Base-by-base conservation (phyloP, 2,329 filamentous ascomycete species). In the Claviceps maximensis region DNA sequence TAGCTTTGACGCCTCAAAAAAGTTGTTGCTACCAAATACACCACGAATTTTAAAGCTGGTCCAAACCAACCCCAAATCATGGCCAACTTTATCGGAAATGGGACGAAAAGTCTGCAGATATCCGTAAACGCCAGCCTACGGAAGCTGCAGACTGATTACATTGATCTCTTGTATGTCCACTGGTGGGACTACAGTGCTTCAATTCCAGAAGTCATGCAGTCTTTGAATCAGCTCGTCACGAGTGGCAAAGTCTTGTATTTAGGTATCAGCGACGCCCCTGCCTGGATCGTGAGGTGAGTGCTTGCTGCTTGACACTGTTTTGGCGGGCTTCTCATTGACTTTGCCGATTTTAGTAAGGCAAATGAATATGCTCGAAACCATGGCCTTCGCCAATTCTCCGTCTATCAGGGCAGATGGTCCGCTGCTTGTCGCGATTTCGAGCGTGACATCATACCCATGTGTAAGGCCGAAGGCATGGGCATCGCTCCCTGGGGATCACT, bases 21-120 rank as follows among this genome's bases (percentile, higher is more conserved):
- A 76, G 82, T 87, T 17, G 71, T 87, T 52, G 82, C 84, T 1
- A 87, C 83, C 53, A 88, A 88, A 63, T 86, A 74, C 63, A 80
- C 79, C 1, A 82, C 77, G 25, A 77, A 77, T 61, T 85, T 75
- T 64, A 69, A 68, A 25, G 58, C 68, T n/a, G 71, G 72, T 1
- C 66, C 63, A 2, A 65, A 69, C 10, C 64, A 66, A 13, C 62
- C 68, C 5, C 66, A 71, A 21, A 72, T 78, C 55, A 70, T 70
- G 60, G 72, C 73, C 58, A 82, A 81, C 60, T 75, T 64, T 54
- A 69, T 67, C 25, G 83, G 83, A 2, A 84, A 85, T 60, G 75
- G 77, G 19, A 70, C 77, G 44, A 87, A 86, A 67, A 80, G 74
- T 53, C 62, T 87, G 41, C 73, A 75, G 45, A 61, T 69, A 1